Evolutionary conservation across 2,329 filamentous ascomycete genomes (phyloP).

Genomic region (Myriosclerotinia duriaeana): DNA sequence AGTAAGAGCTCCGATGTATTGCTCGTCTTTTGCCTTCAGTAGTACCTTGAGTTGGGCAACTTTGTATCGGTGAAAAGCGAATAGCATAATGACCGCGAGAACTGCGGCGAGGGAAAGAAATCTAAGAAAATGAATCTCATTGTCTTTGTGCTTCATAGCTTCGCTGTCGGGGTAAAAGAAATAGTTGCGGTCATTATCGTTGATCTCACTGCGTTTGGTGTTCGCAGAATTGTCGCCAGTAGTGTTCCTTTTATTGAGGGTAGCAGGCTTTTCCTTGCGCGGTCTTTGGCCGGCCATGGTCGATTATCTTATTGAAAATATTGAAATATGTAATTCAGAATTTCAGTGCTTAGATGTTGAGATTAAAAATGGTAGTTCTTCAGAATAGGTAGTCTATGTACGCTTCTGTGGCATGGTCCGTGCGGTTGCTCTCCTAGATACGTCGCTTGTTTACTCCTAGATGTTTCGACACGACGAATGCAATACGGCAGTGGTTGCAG

Average conservation of each 20-base stretch:
- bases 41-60: neutral
- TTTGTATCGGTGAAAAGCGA: neutral
- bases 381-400: neutral
- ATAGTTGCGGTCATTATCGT: neutral
- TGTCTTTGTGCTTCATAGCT: neutral
- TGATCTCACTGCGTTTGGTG: neutral
- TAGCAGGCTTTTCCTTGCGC: neutral
- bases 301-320: neutral
- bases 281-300: neutral
- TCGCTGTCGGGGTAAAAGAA: neutral
- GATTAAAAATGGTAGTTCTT: neutral
- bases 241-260: no score
- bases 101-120: neutral
- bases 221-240: neutral
- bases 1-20: neutral
- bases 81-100: neutral
- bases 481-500: neutral
- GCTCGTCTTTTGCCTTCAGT: conserved; percentile 2
- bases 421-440: neutral
- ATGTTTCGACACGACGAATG: neutral
- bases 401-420: neutral
- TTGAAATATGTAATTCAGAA: neutral
- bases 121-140: conserved; percentile 3
- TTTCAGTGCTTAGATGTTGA: neutral
- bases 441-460: neutral